These are phyloP conservation scores for Solanum clarkiae DNA, from an alignment of 257 asterid species.

Conservation along the genomic window DNA sequence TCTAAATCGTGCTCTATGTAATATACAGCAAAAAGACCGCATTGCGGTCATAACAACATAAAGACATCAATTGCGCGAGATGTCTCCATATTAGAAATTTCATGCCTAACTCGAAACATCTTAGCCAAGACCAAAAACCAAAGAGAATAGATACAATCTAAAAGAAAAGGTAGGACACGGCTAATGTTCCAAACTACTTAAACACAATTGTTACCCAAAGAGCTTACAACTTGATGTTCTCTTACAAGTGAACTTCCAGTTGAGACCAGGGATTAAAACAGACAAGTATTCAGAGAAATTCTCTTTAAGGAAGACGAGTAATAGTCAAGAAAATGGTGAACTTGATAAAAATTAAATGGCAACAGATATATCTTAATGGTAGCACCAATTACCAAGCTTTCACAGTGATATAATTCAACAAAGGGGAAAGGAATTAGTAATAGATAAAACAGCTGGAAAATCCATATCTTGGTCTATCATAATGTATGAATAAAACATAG, in stretches of 20 bases:
- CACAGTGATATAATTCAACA: background rate
- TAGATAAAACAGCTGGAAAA: background rate
- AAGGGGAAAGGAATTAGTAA: background rate
- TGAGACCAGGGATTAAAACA: background rate
- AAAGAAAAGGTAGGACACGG: too few relatives aligned
- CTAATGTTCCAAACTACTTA: background rate
- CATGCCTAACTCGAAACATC: background rate
- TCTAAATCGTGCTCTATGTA: conserved; percentile 40
- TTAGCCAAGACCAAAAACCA: background rate
- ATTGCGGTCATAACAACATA: too few relatives aligned
- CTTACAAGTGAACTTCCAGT: too few relatives aligned
- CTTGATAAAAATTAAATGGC: too few relatives aligned
- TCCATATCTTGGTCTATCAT: background rate
- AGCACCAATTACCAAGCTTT: background rate
- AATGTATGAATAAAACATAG: background rate
- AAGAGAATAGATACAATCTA: too few relatives aligned
- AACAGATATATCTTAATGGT: background rate
- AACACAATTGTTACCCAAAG: background rate
- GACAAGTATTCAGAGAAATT: background rate
- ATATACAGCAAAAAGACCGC: conserved; percentile 14
- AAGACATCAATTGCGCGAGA: background rate
- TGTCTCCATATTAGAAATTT: too few relatives aligned
- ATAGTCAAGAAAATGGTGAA: too few relatives aligned
- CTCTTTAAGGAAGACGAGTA: too few relatives aligned
- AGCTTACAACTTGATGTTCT: too few relatives aligned